Conservation (phyloP, 305 asterid genomes). For the Fraxinus floribunda region DNA sequence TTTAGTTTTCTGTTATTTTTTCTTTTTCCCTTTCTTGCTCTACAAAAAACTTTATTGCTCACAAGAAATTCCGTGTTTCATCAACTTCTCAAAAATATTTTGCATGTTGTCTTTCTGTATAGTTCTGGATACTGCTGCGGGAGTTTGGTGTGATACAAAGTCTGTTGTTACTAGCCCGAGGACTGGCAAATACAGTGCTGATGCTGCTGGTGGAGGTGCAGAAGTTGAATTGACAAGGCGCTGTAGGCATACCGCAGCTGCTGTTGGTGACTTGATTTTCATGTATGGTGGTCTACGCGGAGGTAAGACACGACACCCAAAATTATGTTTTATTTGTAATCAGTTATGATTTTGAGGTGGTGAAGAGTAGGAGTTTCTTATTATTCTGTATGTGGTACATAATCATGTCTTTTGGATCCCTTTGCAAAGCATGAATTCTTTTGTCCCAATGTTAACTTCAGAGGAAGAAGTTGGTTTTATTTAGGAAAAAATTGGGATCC, state of each 20-base stretch:
- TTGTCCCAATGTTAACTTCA: background rate
- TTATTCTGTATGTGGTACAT: background rate
- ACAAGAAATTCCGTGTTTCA: background rate
- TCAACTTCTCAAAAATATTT: slow-evolving; percentile 13
- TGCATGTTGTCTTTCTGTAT: slow-evolving; percentile 19
- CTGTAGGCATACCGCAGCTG: slow-evolving; percentile 93
- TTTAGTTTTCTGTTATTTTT: slow-evolving; percentile 9
- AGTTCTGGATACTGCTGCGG: slow-evolving; percentile 99
- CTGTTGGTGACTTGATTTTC: slow-evolving; percentile 96
- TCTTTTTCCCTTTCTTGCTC: slow-evolving; percentile 22
- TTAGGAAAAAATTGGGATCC: slow-evolving; percentile 3
- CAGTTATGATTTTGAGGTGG: slow-evolving; percentile 11
- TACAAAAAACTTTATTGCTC: background rate
- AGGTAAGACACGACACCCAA: slow-evolving; percentile 54
- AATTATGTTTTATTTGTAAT: slow-evolving; percentile 2
- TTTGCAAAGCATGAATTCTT: background rate
- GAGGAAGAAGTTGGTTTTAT: slow-evolving; percentile 3
- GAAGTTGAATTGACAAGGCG: slow-evolving; percentile 94
- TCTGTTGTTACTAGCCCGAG: slow-evolving; percentile 94
- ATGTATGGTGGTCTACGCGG: slow-evolving; percentile 98
- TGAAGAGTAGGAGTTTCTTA: background rate
- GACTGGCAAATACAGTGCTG: slow-evolving; percentile 93
- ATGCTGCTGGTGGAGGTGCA: slow-evolving; percentile 98
- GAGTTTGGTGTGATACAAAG: slow-evolving; percentile 96
- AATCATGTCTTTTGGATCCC: slow-evolving; percentile 1